Percentiles rank a stretch among this genome's conserved stretches.
Evolutionary conservation across 192 early-diverging fungal genomes (phyloP).

Genomic region (Umbelopsis sp.): DNA sequence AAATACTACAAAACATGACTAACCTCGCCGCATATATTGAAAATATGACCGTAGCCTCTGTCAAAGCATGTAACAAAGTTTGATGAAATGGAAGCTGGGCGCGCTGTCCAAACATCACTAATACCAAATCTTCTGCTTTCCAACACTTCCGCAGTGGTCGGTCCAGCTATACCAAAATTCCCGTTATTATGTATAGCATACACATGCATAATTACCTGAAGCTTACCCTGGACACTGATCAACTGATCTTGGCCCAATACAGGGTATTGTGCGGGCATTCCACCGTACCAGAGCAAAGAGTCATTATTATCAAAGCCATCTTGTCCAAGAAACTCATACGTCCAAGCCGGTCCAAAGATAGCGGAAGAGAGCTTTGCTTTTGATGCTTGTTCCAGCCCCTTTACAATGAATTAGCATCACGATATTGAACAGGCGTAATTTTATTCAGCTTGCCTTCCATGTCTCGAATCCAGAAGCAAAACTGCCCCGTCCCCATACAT

Average conservation of each 20-base stretch:
- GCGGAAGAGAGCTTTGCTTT: slow-evolving; percentile 50
- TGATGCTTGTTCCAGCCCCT: slow-evolving; percentile 55
- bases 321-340: slow-evolving; percentile 56
- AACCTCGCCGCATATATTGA: slow-evolving; percentile 11
- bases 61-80: slow-evolving; percentile 24
- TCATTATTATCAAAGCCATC: slow-evolving; percentile 53
- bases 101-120: background rate
- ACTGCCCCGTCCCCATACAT: slow-evolving; percentile 67
- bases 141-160: background rate
- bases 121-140: slow-evolving; percentile 4
- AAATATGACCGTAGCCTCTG: slow-evolving; percentile 10
- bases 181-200: background rate
- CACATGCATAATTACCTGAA: background rate
- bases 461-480: slow-evolving; percentile 54
- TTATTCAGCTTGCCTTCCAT: slow-evolving; percentile 24
- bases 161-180: slow-evolving; percentile 8
- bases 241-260: background rate
- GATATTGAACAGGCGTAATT: background rate
- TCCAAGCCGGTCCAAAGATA: slow-evolving; percentile 70
- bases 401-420: background rate
- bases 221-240: background rate
- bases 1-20: background rate
- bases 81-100: background rate
- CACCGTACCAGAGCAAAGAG: slow-evolving; percentile 56
- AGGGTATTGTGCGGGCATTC: slow-evolving; percentile 12